Conservation (phyloP, 192 early-diverging fungal species). For the Mortierella antarctica region DNA sequence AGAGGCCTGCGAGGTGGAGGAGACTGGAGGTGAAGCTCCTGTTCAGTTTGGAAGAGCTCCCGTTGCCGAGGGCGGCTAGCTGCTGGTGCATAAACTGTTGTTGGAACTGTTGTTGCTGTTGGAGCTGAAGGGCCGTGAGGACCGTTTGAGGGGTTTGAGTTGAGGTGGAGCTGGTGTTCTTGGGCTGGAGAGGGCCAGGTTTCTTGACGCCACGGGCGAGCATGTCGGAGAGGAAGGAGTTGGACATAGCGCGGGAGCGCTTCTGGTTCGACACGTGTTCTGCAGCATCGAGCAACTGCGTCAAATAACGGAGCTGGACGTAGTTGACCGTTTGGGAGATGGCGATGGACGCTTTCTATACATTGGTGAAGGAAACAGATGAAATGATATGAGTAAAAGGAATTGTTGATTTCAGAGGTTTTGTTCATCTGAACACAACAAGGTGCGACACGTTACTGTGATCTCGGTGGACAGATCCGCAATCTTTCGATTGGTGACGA, state of each 20-base stretch:
- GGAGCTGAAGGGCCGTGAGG: conserved; percentile 10
- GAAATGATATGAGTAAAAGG: not conserved
- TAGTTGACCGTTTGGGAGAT: conserved; percentile 53
- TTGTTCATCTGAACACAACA: not conserved
- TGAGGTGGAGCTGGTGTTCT: conserved; percentile 25
- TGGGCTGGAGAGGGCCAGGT: conserved; percentile 8
- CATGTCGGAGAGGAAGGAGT: conserved; percentile 50
- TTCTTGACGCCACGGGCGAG: conserved; percentile 49
- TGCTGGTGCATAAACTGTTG: conserved; percentile 18
- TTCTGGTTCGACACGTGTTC: conserved; percentile 48
- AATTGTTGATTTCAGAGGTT: not conserved
- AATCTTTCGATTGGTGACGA: conserved; percentile 44
- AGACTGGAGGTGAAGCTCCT: conserved; percentile 27
- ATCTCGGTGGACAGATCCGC: conserved; percentile 34
- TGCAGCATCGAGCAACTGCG: conserved; percentile 46
- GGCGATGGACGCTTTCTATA: conserved; percentile 35
- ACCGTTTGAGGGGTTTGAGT: conserved; percentile 28
- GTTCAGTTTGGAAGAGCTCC: conserved; percentile 4
- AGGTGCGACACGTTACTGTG: conserved; percentile 16
- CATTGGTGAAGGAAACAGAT: not conserved
- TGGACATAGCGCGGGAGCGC: conserved; percentile 45
- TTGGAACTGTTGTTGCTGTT: conserved; percentile 14
- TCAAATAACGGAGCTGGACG: conserved; percentile 45
- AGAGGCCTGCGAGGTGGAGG: conserved; percentile 21
- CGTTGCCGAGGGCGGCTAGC: not conserved